These are phyloP conservation scores for Strobilomyces echinocephalus DNA, from an alignment of 768 basidiomycete species.

Conservation along the genomic window DNA sequence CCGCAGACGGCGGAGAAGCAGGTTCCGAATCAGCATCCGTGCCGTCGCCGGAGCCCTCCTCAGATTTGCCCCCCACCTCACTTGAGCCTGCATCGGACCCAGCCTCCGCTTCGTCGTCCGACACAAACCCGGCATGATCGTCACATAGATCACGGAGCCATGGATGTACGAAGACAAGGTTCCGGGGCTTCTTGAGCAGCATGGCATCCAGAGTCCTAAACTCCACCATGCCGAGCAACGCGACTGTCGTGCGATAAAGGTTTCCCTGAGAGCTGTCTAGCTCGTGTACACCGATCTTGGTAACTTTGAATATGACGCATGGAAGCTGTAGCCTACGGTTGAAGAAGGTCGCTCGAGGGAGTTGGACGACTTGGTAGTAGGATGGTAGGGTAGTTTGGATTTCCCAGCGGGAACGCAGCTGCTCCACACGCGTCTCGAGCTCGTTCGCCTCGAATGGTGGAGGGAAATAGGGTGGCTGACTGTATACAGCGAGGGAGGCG, in stretches of 20 bases:
- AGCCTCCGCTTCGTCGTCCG: background rate
- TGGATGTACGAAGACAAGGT: background rate
- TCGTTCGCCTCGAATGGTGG: background rate
- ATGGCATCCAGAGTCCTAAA: background rate
- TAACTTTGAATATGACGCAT: background rate
- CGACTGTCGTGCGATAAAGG: background rate
- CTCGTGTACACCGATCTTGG: background rate
- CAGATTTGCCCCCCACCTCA: no score
- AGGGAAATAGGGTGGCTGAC: background rate
- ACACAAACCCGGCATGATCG: background rate
- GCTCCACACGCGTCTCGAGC: background rate
- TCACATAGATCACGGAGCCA: constrained; percentile 7
- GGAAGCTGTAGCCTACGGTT: background rate
- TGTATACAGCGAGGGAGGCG: background rate
- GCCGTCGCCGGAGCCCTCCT: no score
- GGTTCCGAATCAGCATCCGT: no score
- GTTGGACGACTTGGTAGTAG: no score
- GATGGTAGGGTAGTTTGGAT: no score
- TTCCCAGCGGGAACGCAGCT: background rate
- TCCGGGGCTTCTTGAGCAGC: background rate
- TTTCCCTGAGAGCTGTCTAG: background rate
- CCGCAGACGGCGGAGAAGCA: no score
- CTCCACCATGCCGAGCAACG: background rate
- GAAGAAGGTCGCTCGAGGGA: no score
- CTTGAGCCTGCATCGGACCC: no score